phyloP scores from a whole-genome alignment of 768 basidiomycete genomes.

The Sutorius australiensis region DNA sequence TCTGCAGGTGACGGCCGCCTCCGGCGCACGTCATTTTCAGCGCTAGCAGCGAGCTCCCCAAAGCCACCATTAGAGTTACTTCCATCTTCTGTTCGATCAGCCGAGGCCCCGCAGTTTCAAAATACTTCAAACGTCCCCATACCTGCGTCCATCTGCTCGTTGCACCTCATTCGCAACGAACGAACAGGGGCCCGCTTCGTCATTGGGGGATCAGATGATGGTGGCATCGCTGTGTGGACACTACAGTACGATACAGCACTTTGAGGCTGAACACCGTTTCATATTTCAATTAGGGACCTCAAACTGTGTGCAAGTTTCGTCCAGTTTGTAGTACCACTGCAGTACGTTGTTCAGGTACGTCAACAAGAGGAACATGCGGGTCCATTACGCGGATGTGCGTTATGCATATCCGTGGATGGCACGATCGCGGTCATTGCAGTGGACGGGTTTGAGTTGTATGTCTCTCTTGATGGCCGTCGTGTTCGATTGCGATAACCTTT shows the following conservation, averaged over 20 bases:
- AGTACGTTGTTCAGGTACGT: slow-evolving; percentile 51
- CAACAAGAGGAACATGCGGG: slow-evolving; percentile 46
- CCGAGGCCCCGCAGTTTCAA: slow-evolving; percentile 17
- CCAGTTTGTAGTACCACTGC: slow-evolving; percentile 64
- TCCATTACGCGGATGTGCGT: slow-evolving; percentile 58
- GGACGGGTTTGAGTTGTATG: slow-evolving; percentile 77
- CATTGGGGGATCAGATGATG: slow-evolving; percentile 75
- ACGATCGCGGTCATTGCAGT: slow-evolving; percentile 78
- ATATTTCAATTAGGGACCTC: slow-evolving; percentile 45
- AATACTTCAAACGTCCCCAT: slow-evolving; percentile 47
- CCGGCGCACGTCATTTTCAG: slow-evolving; percentile 43
- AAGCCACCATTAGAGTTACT: not conserved
- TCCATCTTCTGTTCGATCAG: slow-evolving; percentile 3
- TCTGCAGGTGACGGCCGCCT: slow-evolving; percentile 50
- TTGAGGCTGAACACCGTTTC: slow-evolving; percentile 1
- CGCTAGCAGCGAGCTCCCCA: slow-evolving; percentile 23
- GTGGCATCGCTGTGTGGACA: slow-evolving; percentile 73
- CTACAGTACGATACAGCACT: slow-evolving; percentile 43
- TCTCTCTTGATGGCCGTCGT: slow-evolving; percentile 3
- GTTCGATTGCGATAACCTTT: not conserved
- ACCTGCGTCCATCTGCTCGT: slow-evolving; percentile 38
- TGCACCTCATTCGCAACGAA: slow-evolving; percentile 56
- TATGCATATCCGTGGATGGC: slow-evolving; percentile 75
- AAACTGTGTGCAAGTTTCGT: slow-evolving; percentile 68
- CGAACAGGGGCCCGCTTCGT: slow-evolving; percentile 60